A percentile compares a stretch with the other conserved stretches of the same genome.
These are phyloP conservation scores for Annona squamosa DNA, from an alignment of 164 flowering plant species.

Conservation along the genomic window DNA sequence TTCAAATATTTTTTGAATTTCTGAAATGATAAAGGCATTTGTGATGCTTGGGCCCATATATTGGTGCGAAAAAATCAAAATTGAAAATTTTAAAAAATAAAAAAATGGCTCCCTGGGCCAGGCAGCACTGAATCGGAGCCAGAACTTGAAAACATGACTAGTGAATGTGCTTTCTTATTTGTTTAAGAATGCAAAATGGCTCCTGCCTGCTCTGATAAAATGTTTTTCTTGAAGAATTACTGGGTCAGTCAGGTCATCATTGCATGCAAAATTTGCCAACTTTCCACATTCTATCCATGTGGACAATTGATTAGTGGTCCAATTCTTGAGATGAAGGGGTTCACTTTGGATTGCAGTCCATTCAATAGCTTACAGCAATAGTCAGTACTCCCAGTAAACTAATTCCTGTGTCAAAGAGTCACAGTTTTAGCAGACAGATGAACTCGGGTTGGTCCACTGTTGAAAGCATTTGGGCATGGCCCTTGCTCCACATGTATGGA, in stretches of 20 bases:
- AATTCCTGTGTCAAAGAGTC: background rate
- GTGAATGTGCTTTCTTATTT: background rate
- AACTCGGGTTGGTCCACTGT: background rate
- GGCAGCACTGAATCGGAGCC: background rate
- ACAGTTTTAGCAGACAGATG: background rate
- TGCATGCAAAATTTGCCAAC: background rate
- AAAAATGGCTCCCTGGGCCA: no score
- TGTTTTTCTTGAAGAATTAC: background rate
- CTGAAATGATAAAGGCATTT: no score
- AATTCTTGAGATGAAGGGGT: background rate
- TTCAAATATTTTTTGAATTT: no score
- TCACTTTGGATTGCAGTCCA: background rate
- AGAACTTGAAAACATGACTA: background rate
- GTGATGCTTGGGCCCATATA: no score
- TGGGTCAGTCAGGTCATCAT: background rate
- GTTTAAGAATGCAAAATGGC: background rate
- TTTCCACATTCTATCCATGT: background rate
- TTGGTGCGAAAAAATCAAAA: no score
- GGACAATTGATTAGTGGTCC: background rate
- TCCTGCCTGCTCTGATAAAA: background rate
- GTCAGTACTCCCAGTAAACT: background rate
- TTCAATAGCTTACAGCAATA: background rate
- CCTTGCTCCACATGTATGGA: background rate
- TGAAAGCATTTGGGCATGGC: background rate
- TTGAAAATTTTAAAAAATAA: no score